Evolutionary conservation across 2,329 filamentous ascomycete genomes (phyloP).

Genomic region (Colletotrichum zoysiae): DNA sequence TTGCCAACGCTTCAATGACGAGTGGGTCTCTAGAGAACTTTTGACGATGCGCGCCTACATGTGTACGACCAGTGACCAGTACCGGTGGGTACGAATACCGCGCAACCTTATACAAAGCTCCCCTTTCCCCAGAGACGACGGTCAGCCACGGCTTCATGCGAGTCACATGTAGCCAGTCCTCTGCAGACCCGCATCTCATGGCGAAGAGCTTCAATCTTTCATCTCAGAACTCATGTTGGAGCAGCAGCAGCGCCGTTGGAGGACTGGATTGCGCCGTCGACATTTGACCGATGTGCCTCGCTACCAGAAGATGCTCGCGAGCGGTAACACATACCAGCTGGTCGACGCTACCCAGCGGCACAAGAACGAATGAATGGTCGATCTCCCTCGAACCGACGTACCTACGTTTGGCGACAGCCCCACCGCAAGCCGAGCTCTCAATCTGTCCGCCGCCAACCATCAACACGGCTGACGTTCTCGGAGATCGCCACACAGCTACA

Average conservation of each 20-base stretch:
- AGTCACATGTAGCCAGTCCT: background rate
- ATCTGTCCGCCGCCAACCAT: background rate
- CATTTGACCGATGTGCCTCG: conserved; percentile 9
- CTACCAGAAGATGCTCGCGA: background rate
- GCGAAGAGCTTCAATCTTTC: background rate
- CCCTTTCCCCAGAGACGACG: conserved; percentile 15
- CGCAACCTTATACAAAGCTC: background rate
- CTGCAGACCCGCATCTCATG: background rate
- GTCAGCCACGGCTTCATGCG: background rate
- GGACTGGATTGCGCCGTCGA: background rate
- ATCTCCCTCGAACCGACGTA: background rate
- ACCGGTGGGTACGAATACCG: background rate
- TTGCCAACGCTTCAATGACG: background rate
- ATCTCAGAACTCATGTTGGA: background rate
- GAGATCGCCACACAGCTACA: background rate
- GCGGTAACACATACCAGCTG: background rate
- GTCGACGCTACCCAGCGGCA: background rate
- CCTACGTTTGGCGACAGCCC: background rate
- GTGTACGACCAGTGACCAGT: background rate
- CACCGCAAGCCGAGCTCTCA: background rate
- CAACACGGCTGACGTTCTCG: background rate
- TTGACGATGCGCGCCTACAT: conserved; percentile 2
- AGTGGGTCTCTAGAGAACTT: conserved; percentile 33
- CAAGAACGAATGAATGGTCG: conserved; percentile 6
- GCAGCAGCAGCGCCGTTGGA: background rate